phyloP scores from a whole-genome alignment of 768 basidiomycete species.

The Lepiota subincarnata region DNA sequence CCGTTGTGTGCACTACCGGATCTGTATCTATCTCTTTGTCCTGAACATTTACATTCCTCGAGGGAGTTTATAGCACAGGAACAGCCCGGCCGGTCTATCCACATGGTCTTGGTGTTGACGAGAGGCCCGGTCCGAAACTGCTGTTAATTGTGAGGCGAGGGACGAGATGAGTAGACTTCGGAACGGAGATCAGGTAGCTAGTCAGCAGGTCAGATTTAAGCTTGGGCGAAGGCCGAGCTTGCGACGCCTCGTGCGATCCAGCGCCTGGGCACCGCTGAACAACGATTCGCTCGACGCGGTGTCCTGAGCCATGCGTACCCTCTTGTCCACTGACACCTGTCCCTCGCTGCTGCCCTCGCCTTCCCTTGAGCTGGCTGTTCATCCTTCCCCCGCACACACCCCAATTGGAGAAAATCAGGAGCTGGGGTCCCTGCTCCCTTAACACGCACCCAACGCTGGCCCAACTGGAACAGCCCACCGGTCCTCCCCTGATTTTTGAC shows the following conservation, averaged over 20 bases:
- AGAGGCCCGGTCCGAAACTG: background rate
- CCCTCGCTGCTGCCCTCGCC: background rate
- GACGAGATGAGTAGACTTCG: background rate
- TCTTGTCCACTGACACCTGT: background rate
- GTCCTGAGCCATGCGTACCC: background rate
- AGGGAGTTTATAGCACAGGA: too few species aligned
- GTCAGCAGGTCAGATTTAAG: slow-evolving; percentile 1
- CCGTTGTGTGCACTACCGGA: background rate
- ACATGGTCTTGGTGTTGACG: background rate
- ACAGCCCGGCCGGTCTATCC: background rate
- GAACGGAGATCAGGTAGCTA: slow-evolving; percentile 4
- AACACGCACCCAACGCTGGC: background rate
- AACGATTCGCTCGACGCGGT: background rate
- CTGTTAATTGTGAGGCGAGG: background rate
- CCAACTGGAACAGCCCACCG: background rate
- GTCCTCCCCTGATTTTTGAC: background rate
- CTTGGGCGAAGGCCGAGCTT: background rate
- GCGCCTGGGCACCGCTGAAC: slow-evolving; percentile 1
- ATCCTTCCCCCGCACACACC: background rate
- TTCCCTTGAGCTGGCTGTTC: background rate
- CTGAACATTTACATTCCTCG: too few species aligned
- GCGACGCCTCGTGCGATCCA: slow-evolving; percentile 1
- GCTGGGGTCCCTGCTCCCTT: background rate
- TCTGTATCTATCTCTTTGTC: too few species aligned
- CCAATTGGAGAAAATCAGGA: background rate